These are phyloP conservation scores for Pyrenochaeta sp. DNA, from an alignment of 2,329 filamentous ascomycete genomes.

Conservation along the genomic window DNA sequence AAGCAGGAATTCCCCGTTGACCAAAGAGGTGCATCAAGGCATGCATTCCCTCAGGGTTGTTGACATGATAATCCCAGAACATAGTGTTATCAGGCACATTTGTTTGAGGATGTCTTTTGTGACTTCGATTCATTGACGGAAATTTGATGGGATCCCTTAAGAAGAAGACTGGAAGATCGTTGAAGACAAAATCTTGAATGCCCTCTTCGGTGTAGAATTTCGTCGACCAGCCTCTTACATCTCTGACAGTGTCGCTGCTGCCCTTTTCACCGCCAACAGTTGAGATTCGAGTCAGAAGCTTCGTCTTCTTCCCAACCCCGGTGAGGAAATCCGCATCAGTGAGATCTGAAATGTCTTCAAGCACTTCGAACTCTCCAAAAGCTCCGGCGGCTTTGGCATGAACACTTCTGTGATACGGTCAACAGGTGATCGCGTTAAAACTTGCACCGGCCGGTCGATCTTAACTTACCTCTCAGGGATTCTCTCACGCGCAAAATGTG, in stretches of 20 bases:
- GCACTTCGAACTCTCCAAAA: conserved; percentile 68
- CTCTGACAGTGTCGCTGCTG: conserved; percentile 55
- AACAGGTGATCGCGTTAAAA: conserved; percentile 5
- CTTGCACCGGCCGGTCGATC: background rate
- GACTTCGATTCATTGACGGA: conserved; percentile 47
- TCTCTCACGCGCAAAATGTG: conserved; percentile 68
- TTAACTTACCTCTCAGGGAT: conserved; percentile 62
- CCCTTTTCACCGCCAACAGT: conserved; percentile 57
- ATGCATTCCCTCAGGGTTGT: conserved; percentile 60
- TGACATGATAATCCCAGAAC: conserved; percentile 12
- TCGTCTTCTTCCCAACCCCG: conserved; percentile 61
- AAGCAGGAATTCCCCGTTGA: conserved; percentile 57
- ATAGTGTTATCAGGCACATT: conserved; percentile 45
- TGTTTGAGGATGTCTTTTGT: conserved; percentile 40
- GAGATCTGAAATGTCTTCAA: conserved; percentile 63
- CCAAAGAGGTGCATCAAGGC: conserved; percentile 61
- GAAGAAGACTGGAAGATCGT: conserved; percentile 53
- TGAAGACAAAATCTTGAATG: conserved; percentile 59
- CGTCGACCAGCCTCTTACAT: conserved; percentile 58
- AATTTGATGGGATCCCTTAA: conserved; percentile 54
- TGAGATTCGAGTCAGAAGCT: conserved; percentile 56
- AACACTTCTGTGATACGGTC: conserved; percentile 1
- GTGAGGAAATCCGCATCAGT: conserved; percentile 63
- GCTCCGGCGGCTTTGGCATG: conserved; percentile 66
- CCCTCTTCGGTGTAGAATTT: conserved; percentile 62